These are phyloP conservation scores for Aphanomyces invadans DNA, from an alignment of 352 stramenopile genomes.

Conservation along the genomic window DNA sequence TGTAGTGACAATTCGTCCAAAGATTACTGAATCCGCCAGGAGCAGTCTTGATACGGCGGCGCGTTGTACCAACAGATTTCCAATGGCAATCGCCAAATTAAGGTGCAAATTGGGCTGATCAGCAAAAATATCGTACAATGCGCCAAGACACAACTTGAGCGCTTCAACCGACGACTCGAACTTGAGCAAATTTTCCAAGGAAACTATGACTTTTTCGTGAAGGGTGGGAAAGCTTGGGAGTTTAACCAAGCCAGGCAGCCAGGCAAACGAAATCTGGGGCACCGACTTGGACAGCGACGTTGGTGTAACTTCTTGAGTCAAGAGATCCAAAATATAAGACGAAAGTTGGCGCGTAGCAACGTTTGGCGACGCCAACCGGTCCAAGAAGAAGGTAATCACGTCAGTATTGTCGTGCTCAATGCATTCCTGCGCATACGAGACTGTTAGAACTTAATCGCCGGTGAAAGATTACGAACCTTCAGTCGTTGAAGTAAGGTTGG, in stretches of 20 bases:
- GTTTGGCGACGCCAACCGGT: slow-evolving; percentile 50
- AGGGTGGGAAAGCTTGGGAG: slow-evolving; percentile 56
- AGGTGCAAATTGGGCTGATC: slow-evolving; percentile 26
- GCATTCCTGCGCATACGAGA: slow-evolving; percentile 57
- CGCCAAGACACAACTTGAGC: slow-evolving; percentile 55
- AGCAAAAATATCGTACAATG: slow-evolving; percentile 48
- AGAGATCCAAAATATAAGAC: slow-evolving; percentile 52
- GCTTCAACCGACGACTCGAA: slow-evolving; percentile 62
- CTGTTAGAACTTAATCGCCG: too few species aligned
- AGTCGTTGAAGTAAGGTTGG: slow-evolving; percentile 25
- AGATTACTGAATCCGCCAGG: slow-evolving; percentile 49
- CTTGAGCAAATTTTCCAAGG: slow-evolving; percentile 62
- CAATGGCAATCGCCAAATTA: slow-evolving; percentile 54
- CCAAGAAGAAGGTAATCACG: slow-evolving; percentile 62
- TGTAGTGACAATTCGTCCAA: slow-evolving; percentile 58
- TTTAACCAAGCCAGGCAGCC: slow-evolving; percentile 51
- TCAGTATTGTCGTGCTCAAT: slow-evolving; percentile 31
- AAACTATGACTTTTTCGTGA: slow-evolving; percentile 48
- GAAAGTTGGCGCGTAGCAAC: slow-evolving; percentile 45
- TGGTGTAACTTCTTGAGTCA: slow-evolving; percentile 33
- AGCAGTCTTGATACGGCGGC: slow-evolving; percentile 59
- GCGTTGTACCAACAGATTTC: slow-evolving; percentile 51
- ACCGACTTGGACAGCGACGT: slow-evolving; percentile 18
- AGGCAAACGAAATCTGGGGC: slow-evolving; percentile 51
- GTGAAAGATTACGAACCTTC: too few species aligned